A percentile compares a stretch with the other conserved stretches of the same genome.
Evolutionary conservation across 2,329 filamentous ascomycete species (phyloP).

Genomic region (Penicillium decumbens): DNA sequence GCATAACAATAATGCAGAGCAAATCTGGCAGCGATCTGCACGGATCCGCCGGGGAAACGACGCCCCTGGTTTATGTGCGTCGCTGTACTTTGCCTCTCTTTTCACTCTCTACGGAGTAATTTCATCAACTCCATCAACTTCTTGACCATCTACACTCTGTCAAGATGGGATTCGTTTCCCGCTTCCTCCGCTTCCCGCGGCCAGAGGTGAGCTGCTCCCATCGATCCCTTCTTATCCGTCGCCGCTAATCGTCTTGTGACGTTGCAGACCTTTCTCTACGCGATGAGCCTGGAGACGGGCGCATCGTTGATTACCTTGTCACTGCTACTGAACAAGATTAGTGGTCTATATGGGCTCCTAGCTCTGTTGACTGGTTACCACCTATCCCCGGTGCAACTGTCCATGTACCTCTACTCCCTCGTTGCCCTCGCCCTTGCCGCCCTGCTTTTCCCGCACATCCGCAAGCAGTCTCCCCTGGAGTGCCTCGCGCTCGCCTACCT

Average conservation of each 20-base stretch:
- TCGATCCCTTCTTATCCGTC: slow-evolving; percentile 4
- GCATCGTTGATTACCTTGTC: slow-evolving; percentile 78
- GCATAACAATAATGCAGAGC: not conserved
- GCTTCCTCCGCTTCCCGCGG: slow-evolving; percentile 48
- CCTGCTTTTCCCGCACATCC: slow-evolving; percentile 73
- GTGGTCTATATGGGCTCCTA: slow-evolving; percentile 83
- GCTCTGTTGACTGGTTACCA: slow-evolving; percentile 82
- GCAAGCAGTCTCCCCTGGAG: slow-evolving; percentile 71
- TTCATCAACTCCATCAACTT: slow-evolving; percentile 8
- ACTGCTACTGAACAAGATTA: slow-evolving; percentile 86
- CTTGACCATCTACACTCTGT: not conserved
- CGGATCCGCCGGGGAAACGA: slow-evolving; percentile 21
- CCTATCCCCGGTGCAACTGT: slow-evolving; percentile 76
- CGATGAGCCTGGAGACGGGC: slow-evolving; percentile 81
- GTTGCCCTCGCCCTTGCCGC: slow-evolving; percentile 62
- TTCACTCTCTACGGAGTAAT: not conserved
- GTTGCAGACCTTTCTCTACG: slow-evolving; percentile 71
- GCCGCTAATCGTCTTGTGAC: slow-evolving; percentile 20
- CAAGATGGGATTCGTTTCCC: slow-evolving; percentile 39
- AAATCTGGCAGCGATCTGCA: slow-evolving; percentile 19
- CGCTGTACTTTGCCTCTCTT: slow-evolving; percentile 14
- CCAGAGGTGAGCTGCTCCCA: slow-evolving; percentile 36
- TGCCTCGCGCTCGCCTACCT: slow-evolving; percentile 78
- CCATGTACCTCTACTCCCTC: slow-evolving; percentile 87
- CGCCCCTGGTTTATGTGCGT: slow-evolving; percentile 18